A percentile compares a stretch with the other conserved stretches of the same genome.
These are phyloP conservation scores for Diplodia intermedia DNA, from an alignment of 2,329 filamentous ascomycete species.

Conservation along the genomic window DNA sequence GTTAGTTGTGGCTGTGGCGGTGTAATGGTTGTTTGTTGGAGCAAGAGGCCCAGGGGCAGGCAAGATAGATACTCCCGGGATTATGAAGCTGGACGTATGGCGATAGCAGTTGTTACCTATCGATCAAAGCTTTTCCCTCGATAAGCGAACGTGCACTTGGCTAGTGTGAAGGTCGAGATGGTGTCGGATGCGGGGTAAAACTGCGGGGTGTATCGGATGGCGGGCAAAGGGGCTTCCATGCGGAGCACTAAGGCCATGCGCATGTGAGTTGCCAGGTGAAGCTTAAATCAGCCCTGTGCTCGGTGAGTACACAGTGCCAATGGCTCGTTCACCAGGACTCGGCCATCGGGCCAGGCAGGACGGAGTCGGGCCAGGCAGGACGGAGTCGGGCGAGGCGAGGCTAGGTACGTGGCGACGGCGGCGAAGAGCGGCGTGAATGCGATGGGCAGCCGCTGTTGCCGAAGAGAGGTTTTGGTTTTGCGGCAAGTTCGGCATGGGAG, in stretches of 20 bases:
- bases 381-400: too few relatives aligned
- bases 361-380: too few relatives aligned
- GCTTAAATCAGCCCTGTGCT: background rate
- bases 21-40: background rate
- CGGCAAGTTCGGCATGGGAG: background rate
- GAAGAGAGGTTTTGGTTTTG: too few relatives aligned
- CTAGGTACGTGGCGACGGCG: background rate
- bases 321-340: background rate
- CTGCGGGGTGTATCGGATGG: slow-evolving; percentile 1
- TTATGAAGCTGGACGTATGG: background rate
- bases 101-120: background rate
- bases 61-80: background rate
- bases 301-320: background rate
- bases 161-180: background rate
- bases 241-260: background rate
- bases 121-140: background rate
- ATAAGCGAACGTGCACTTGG: background rate
- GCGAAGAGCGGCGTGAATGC: background rate
- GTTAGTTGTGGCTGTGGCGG: background rate
- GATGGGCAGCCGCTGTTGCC: background rate
- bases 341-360: too few relatives aligned
- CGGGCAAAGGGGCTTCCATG: background rate
- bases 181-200: background rate
- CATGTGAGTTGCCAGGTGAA: background rate
- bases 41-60: background rate